phyloP scores from a whole-genome alignment of 495 filamentous ascomycete genomes.

The Podospora bellae-mahoneyi region DNA sequence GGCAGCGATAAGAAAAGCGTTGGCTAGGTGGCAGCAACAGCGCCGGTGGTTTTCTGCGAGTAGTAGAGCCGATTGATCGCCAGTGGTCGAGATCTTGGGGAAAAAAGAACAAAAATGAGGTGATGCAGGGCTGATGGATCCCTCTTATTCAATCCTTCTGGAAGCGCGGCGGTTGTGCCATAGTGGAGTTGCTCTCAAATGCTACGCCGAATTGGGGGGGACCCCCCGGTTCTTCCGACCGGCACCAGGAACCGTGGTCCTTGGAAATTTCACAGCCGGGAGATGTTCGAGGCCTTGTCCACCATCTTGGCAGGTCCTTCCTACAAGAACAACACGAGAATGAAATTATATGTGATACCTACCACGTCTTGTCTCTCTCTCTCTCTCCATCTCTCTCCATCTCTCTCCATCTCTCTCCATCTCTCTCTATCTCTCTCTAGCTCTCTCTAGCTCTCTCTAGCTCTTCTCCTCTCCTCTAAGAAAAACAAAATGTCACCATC shows the following conservation, averaged over 20 bases:
- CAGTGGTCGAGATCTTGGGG: neutral
- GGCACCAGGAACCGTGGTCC: slow-evolving; percentile 4
- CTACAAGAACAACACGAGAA: neutral
- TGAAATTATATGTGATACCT: neutral
- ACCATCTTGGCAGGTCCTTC: neutral
- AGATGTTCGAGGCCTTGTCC: neutral
- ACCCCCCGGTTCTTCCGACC: slow-evolving; percentile 1
- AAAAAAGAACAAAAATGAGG: slow-evolving; percentile 13
- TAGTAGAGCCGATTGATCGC: neutral
- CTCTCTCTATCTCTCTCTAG: no score
- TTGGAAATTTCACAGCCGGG: neutral
- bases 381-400: no score
- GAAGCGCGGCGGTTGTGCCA: slow-evolving; percentile 21
- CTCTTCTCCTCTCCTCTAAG: no score
- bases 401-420: no score
- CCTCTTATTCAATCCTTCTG: slow-evolving; percentile 24
- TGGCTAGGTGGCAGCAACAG: neutral
- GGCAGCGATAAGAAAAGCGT: no score
- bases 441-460: no score
- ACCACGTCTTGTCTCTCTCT: no score
- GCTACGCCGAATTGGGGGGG: slow-evolving; percentile 3
- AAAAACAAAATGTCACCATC: neutral
- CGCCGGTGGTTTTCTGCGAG: no score
- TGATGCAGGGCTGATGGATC: slow-evolving; percentile 27
- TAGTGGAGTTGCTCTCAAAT: neutral